Percentiles rank a stretch among this genome's conserved stretches.
Conservation (phyloP, 2,329 filamentous ascomycete genomes). For the Pseudogymnoascus verrucosus region DNA sequence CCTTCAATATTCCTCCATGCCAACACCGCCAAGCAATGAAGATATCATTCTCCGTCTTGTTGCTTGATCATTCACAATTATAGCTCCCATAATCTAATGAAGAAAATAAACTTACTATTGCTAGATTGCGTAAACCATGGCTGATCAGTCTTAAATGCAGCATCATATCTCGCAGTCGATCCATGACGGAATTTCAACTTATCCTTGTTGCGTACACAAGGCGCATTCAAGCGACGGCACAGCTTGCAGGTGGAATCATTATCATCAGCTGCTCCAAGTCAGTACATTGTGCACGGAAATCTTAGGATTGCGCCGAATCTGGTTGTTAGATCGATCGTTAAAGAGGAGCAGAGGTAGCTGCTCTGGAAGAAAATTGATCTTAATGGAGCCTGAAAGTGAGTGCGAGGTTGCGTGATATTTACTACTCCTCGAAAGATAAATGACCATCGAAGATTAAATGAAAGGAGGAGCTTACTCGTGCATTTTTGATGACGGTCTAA, state of each 20-base stretch:
- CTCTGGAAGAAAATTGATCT: not conserved
- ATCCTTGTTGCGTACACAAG: not conserved
- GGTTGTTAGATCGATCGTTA: not conserved
- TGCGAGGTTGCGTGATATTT: not conserved
- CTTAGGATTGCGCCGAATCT: not conserved
- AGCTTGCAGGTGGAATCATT: not conserved
- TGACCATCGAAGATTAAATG: not conserved
- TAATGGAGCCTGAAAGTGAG: not conserved
- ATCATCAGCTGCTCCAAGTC: not conserved
- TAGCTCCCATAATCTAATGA: not conserved
- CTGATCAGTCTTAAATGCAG: conserved; percentile 27
- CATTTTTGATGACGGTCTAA: not conserved
- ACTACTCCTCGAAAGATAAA: not conserved
- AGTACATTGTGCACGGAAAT: not conserved
- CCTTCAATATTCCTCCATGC: not conserved
- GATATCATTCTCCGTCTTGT: not conserved
- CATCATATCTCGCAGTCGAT: conserved; percentile 27
- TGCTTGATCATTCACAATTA: not conserved
- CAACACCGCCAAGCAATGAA: not conserved
- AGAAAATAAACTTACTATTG: conserved; percentile 18
- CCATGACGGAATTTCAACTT: conserved; percentile 26
- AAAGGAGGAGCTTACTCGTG: not conserved
- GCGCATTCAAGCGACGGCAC: not conserved
- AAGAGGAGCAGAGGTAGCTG: not conserved
- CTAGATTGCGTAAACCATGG: conserved; percentile 25